phyloP scores from a whole-genome alignment of 2,329 filamentous ascomycete genomes.

The Aspergillus chevalieri region DNA sequence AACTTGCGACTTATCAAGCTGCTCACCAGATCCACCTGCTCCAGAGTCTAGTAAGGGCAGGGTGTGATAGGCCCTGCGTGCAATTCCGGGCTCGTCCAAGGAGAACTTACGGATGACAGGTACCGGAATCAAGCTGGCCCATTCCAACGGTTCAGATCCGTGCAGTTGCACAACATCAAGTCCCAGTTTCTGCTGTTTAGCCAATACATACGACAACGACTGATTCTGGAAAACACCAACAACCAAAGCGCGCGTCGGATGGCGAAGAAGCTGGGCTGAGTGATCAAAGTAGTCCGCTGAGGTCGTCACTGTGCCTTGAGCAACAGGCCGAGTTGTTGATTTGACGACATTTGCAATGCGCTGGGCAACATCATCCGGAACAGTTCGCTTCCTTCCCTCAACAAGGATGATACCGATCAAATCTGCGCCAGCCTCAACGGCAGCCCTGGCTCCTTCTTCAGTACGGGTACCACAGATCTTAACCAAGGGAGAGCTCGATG shows the following conservation, averaged over 20 bases:
- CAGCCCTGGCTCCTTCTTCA: constrained; percentile 70
- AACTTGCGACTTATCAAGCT: constrained; percentile 66
- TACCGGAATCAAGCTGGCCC: constrained; percentile 81
- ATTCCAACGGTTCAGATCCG: constrained; percentile 85
- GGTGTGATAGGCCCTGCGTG: constrained; percentile 71
- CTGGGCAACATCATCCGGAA: constrained; percentile 69
- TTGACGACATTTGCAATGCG: constrained; percentile 77
- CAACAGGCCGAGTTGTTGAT: constrained; percentile 28
- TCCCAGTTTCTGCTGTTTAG: constrained; percentile 66
- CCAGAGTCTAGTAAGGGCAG: constrained; percentile 83
- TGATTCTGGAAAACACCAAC: constrained; percentile 96
- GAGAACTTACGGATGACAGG: constrained; percentile 85
- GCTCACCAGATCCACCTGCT: constrained; percentile 71
- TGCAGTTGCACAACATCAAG: constrained; percentile 92
- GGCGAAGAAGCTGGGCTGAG: constrained; percentile 41
- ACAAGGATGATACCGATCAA: constrained; percentile 90
- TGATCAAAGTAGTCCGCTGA: constrained; percentile 65
- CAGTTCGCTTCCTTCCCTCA: constrained; percentile 70
- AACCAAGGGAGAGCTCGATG: constrained; percentile 55
- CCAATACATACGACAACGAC: constrained; percentile 72
- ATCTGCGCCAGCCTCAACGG: constrained; percentile 82
- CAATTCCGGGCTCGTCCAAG: constrained; percentile 66
- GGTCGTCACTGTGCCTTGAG: constrained; percentile 13
- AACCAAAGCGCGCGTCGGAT: constrained; percentile 62
- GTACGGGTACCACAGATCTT: constrained; percentile 94